phyloP scores from a whole-genome alignment of 495 filamentous ascomycete species.

The Pseudomonodictys pantanalensis region DNA sequence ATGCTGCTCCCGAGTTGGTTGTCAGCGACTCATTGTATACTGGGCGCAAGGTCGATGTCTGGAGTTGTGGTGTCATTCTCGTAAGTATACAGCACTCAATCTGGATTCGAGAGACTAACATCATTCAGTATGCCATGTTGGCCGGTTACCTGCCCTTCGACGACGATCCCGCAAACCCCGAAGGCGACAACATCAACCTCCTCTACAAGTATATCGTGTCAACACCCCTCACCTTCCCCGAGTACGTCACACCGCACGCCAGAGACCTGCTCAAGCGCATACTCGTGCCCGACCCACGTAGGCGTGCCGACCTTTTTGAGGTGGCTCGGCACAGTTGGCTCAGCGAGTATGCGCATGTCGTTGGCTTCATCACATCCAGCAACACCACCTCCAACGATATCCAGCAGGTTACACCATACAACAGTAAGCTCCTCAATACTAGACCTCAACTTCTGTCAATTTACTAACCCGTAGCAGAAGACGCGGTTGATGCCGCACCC shows the following conservation, averaged over 20 bases:
- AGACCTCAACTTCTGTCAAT: slow-evolving; percentile 2
- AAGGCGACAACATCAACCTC: slow-evolving; percentile 98
- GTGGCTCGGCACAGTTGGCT: slow-evolving; percentile 98
- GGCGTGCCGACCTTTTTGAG: slow-evolving; percentile 94
- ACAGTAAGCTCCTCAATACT: slow-evolving; percentile 51
- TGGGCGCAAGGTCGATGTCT: slow-evolving; percentile 95
- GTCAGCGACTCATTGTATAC: slow-evolving; percentile 98
- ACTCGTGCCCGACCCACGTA: slow-evolving; percentile 91
- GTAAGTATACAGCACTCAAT: slow-evolving; percentile 53
- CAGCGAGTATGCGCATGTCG: slow-evolving; percentile 90
- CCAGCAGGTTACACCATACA: slow-evolving; percentile 69
- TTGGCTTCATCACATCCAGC: slow-evolving; percentile 92
- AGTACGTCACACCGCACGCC: slow-evolving; percentile 98
- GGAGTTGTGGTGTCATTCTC: slow-evolving; percentile 98
- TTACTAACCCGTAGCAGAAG: slow-evolving; percentile 45
- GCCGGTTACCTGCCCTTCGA: slow-evolving; percentile 99
- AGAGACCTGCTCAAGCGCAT: slow-evolving; percentile 89
- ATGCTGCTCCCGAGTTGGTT: slow-evolving; percentile 94
- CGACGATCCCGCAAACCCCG: slow-evolving; percentile 96
- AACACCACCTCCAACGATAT: slow-evolving; percentile 86
- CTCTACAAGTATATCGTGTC: slow-evolving; percentile 99
- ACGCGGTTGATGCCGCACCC: slow-evolving; percentile 56
- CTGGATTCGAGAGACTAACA: slow-evolving; percentile 1
- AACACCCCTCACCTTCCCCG: slow-evolving; percentile 93
- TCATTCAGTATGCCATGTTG: slow-evolving; percentile 88